Evolutionary conservation across 495 filamentous ascomycete species (phyloP).

Genomic region (Penicillium tannophilum): DNA sequence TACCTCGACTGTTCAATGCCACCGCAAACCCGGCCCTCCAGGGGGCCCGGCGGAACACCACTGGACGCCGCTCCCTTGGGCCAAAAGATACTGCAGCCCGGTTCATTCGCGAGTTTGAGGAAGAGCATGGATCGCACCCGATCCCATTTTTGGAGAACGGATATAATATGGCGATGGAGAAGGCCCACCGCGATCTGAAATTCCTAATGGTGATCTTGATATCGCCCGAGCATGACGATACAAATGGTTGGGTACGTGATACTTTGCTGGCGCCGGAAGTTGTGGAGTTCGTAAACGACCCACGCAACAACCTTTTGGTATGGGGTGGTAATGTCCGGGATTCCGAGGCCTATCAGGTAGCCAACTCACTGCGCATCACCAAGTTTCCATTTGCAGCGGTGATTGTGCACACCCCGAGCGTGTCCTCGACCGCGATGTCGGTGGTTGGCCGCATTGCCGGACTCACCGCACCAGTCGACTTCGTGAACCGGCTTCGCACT

Average conservation of each 20-base stretch:
- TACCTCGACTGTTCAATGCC: constrained; percentile 68
- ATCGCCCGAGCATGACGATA: constrained; percentile 93
- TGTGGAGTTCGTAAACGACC: constrained; percentile 68
- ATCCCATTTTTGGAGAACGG: constrained; percentile 81
- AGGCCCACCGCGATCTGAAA: constrained; percentile 86
- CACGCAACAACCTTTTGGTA: constrained; percentile 73
- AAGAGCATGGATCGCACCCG: constrained; percentile 74
- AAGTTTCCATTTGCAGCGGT: constrained; percentile 89
- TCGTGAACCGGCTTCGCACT: constrained; percentile 69
- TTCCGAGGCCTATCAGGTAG: constrained; percentile 89
- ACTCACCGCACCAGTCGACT: constrained; percentile 62
- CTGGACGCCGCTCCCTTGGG: constrained; percentile 69
- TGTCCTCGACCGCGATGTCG: constrained; percentile 83
- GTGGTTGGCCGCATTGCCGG: constrained; percentile 76
- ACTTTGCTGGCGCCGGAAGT: constrained; percentile 79
- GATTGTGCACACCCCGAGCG: constrained; percentile 78
- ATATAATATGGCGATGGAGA: constrained; percentile 86
- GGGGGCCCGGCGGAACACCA: constrained; percentile 60
- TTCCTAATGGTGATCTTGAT: constrained; percentile 84
- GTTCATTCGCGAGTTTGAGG: constrained; percentile 90
- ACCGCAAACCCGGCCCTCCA: constrained; percentile 51
- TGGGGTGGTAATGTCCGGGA: constrained; percentile 94
- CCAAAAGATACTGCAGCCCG: constrained; percentile 86
- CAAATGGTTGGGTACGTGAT: constrained; percentile 75
- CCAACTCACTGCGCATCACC: constrained; percentile 76